Percentiles rank a stretch among this genome's conserved stretches.
Evolutionary conservation across 331 rosid genomes (phyloP).

Genomic region (Malus hybrid): DNA sequence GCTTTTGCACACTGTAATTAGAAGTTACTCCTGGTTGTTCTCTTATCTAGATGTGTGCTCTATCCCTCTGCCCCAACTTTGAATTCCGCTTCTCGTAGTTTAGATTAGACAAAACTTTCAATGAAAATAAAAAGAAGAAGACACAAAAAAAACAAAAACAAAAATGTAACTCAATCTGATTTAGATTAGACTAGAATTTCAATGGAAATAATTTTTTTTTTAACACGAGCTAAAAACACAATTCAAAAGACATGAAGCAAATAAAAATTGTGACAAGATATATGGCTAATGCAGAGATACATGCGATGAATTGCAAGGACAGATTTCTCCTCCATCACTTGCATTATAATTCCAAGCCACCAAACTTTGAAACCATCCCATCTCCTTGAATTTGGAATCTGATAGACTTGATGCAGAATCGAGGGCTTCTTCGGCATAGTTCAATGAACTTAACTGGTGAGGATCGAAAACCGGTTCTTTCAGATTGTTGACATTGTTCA

Average conservation of each 20-base stretch:
- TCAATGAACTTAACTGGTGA: neutral
- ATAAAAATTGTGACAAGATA: neutral
- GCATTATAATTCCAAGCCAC: conserved; percentile 11
- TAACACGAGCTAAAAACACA: no score
- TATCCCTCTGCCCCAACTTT: no score
- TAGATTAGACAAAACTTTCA: no score
- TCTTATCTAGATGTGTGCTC: no score
- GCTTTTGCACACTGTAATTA: neutral
- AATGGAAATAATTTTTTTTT: no score
- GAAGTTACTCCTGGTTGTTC: neutral
- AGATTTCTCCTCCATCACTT: conserved; percentile 4
- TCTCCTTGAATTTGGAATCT: conserved; percentile 1
- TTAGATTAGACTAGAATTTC: no score
- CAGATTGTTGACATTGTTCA: neutral
- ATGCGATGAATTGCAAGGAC: conserved; percentile 4
- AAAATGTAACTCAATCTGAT: no score
- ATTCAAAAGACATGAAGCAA: no score
- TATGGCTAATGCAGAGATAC: neutral
- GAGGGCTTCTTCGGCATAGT: neutral
- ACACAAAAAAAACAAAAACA: no score
- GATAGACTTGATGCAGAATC: neutral
- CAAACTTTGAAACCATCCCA: conserved; percentile 14
- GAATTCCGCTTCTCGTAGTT: no score
- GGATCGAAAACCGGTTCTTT: conserved; percentile 1
- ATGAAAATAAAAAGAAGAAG: no score